Conservation (phyloP, 148 eudicot genomes). For the Rhododendron molle region DNA sequence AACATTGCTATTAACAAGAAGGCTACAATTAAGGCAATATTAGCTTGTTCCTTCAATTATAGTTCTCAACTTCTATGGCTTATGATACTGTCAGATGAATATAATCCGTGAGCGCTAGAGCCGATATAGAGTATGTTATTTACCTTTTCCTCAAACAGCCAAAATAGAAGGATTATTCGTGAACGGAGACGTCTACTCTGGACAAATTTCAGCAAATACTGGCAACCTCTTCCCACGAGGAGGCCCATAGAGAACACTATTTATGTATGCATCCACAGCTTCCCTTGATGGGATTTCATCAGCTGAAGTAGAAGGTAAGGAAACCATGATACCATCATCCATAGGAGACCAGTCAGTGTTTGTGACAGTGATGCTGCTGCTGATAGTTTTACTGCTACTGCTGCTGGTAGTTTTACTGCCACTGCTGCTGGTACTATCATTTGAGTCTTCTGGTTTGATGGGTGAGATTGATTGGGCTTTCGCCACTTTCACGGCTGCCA, state of each 20-base stretch:
- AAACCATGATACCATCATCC: slow-evolving; percentile 52
- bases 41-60: background rate
- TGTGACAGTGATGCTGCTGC: background rate
- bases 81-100: background rate
- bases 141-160: slow-evolving; percentile 11
- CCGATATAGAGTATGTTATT: background rate
- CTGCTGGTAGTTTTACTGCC: background rate
- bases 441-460: background rate
- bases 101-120: background rate
- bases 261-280: slow-evolving; percentile 39
- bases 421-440: background rate
- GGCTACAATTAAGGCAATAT: background rate
- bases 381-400: background rate
- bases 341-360: slow-evolving; percentile 51
- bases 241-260: slow-evolving; percentile 41
- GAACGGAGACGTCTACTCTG: slow-evolving; percentile 19
- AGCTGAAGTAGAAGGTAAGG: slow-evolving; percentile 27
- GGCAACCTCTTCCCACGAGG: slow-evolving; percentile 37
- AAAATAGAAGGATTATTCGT: background rate
- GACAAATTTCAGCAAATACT: slow-evolving; percentile 50
- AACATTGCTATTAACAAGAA: background rate
- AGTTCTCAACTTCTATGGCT: slow-evolving; percentile 1
- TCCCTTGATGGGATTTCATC: slow-evolving; percentile 30
- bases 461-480: slow-evolving; percentile 2
- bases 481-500: background rate